phyloP scores from a whole-genome alignment of 306 rosid species.

The Malus asiatica region DNA sequence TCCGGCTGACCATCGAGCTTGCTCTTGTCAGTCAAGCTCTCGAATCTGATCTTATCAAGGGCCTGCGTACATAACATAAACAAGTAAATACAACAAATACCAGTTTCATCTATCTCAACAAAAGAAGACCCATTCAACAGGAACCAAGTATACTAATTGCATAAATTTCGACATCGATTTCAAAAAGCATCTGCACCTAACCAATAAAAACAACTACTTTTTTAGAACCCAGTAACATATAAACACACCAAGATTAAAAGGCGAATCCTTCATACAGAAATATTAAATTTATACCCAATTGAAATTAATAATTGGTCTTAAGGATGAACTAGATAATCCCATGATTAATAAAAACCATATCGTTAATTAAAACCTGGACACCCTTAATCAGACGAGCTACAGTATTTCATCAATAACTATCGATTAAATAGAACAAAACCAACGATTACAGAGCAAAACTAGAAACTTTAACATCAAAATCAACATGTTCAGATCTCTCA shows the following conservation, averaged over 20 bases:
- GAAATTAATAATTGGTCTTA: background rate
- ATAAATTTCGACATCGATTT: background rate
- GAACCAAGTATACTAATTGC: too few species aligned
- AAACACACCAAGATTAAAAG: background rate
- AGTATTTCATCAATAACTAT: background rate
- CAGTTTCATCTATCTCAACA: background rate
- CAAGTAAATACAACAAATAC: background rate
- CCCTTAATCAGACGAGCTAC: background rate
- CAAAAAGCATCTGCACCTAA: background rate
- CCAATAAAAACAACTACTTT: background rate
- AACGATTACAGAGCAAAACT: background rate
- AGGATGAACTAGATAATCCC: background rate
- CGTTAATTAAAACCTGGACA: background rate
- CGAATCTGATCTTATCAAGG: constrained; percentile 78
- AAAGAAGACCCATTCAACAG: background rate
- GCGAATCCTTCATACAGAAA: background rate
- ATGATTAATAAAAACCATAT: background rate
- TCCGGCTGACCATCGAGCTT: constrained; percentile 91
- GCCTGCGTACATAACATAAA: constrained; percentile 36
- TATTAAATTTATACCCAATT: background rate
- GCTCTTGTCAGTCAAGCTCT: constrained; percentile 89
- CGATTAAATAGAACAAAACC: background rate
- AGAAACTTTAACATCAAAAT: background rate
- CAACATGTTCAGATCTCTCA: background rate
- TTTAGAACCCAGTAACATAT: background rate